phyloP scores from a whole-genome alignment of 768 basidiomycete species.

The Boletus pseudo-olivaceus region DNA sequence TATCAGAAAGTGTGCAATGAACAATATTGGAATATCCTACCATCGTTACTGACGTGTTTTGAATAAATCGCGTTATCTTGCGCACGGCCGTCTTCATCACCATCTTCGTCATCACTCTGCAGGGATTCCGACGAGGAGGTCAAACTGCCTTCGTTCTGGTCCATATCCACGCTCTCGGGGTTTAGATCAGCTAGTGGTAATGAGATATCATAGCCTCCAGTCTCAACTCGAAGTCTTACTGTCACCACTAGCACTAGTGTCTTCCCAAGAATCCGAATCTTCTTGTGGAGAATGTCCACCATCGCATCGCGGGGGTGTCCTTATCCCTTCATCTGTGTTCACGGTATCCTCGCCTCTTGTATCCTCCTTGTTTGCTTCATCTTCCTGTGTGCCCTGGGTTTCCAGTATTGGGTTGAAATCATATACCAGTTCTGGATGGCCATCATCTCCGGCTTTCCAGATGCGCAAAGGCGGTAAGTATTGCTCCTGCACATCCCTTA shows the following conservation, averaged over 20 bases:
- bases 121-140: background rate
- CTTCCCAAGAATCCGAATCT: conserved; percentile 1
- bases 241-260: background rate
- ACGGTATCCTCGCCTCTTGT: background rate
- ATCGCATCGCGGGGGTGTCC: background rate
- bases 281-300: background rate
- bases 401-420: conserved; percentile 2
- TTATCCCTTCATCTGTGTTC: background rate
- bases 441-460: conserved; percentile 7
- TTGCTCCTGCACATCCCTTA: background rate
- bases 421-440: conserved; percentile 2
- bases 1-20: background rate
- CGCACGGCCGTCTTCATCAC: background rate
- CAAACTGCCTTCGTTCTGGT: background rate
- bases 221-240: background rate
- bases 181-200: background rate
- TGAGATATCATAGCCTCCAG: background rate
- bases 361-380: background rate
- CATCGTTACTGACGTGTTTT: background rate
- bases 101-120: background rate
- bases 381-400: background rate
- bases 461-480: background rate
- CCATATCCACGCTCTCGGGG: background rate
- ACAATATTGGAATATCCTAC: background rate
- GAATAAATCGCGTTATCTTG: background rate